Base-by-base conservation (phyloP, 345 rosid species). In the Toxicodendron radicans region DNA sequence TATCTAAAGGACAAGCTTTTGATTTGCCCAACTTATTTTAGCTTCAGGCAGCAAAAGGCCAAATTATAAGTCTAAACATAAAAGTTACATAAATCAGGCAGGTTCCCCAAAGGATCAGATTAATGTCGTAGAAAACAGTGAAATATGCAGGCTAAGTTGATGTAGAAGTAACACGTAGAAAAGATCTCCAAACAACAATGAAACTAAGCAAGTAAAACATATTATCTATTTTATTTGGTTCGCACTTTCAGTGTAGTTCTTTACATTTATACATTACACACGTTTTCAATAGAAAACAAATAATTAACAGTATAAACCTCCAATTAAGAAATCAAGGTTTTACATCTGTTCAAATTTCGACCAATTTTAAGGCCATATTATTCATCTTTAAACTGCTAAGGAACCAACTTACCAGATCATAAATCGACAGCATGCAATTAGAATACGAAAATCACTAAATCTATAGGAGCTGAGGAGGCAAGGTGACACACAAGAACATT, bases 221-320 rank as follows among this genome's bases (percentile, higher is more conserved):
- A 3, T 11, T 56, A 7, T 60, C 17, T 52, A 41, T 27, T 71
- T 49, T 32, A 72, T 72, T 72, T 72, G 33, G 4, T 72, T 56
- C 8, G 30, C 48, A 43, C 45, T 48, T 60, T 45, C 2, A 20
- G 18, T 14, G 60, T 18, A 8, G 17, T 14, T 60, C 57, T 18
- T 41, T 18, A 59, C 75, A 71, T 27, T 35, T 56, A 49, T 72
- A 46, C 32, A 72, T 60, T 72, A 72, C 67, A 72, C 10, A 4
- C 18, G 18, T 18, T 52, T 35, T 70, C 18, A 14, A 70, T 53
- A 67, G 49, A 53, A n/a, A n/a, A 68, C 12, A 32, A n/a, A 52
- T 33, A 1, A 68, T 53, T 53, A 27, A 51, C 11, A 49, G 4
- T 7, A 70, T n/a, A 58, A 71, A 59, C 24, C 33, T 72, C 58